A percentile compares a stretch with the other conserved stretches of the same genome.
These are phyloP conservation scores for Scutellaria galericulata DNA, from an alignment of 257 asterid species.

Conservation along the genomic window DNA sequence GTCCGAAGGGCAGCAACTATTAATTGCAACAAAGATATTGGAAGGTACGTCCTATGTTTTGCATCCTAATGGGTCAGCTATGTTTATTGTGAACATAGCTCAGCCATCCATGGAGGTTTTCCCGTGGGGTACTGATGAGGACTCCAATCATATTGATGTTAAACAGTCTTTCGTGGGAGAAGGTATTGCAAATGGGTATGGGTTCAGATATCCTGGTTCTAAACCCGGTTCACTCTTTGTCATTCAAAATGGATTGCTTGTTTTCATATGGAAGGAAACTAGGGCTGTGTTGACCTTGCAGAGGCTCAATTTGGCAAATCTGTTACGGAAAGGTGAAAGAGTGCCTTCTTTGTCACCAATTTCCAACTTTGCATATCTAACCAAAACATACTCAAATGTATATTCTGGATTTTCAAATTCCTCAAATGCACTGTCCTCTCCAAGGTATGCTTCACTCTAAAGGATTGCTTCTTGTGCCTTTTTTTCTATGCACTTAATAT, in stretches of 20 bases:
- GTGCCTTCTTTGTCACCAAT: slow-evolving; percentile 76
- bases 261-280: slow-evolving; percentile 83
- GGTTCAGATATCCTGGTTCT: slow-evolving; percentile 90
- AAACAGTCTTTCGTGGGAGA: slow-evolving; percentile 69
- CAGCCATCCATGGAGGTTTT: slow-evolving; percentile 69
- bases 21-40: slow-evolving; percentile 79
- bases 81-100: slow-evolving; percentile 69
- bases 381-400: slow-evolving; percentile 84
- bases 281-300: slow-evolving; percentile 71
- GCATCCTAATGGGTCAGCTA: slow-evolving; percentile 95
- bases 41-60: slow-evolving; percentile 86
- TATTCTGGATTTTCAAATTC: slow-evolving; percentile 72
- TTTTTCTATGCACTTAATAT: slow-evolving; percentile 14
- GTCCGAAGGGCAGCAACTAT: slow-evolving; percentile 62
- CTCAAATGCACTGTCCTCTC: slow-evolving; percentile 56
- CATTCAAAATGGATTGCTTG: slow-evolving; percentile 66
- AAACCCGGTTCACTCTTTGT: slow-evolving; percentile 90
- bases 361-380: slow-evolving; percentile 79
- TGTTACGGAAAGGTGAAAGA: slow-evolving; percentile 78
- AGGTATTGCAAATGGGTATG: slow-evolving; percentile 91
- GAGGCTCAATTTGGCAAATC: slow-evolving; percentile 75
- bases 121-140: slow-evolving; percentile 73
- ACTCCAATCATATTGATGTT: slow-evolving; percentile 32
- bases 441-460: slow-evolving; percentile 47
- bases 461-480: slow-evolving; percentile 14